Conservation (phyloP, 1,139 yeast species). For the Zhuliangozyma blackwelliae region DNA sequence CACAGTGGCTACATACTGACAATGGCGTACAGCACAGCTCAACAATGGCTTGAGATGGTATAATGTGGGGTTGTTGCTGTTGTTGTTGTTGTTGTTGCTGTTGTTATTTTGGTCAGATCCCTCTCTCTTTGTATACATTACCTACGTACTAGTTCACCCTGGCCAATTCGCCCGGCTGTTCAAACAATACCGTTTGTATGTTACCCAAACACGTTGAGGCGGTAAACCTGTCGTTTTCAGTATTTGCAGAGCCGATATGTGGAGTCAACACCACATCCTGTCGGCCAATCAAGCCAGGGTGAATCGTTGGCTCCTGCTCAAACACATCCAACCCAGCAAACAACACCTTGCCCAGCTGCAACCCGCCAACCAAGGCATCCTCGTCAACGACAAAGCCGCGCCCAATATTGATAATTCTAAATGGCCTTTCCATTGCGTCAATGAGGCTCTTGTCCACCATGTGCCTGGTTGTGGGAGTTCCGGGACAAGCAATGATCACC, state of each 20-base stretch:
- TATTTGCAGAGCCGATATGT: conserved; percentile 72
- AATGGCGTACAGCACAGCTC: too few species aligned
- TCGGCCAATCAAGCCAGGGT: conserved; percentile 49
- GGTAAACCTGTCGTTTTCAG: conserved; percentile 44
- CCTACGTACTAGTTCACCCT: too few species aligned
- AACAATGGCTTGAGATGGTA: too few species aligned
- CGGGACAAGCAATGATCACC: conserved; percentile 67
- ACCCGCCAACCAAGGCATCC: conserved; percentile 61
- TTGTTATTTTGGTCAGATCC: too few species aligned
- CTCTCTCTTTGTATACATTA: too few species aligned
- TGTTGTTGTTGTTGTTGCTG: too few species aligned
- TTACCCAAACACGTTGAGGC: conserved; percentile 45
- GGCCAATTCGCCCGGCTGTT: conserved; percentile 17
- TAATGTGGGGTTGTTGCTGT: too few species aligned
- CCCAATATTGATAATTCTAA: conserved; percentile 73
- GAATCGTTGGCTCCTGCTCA: conserved; percentile 62
- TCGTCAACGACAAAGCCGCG: conserved; percentile 74
- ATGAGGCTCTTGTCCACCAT: conserved; percentile 50
- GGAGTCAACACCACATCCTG: conserved; percentile 74
- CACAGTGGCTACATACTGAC: too few species aligned
- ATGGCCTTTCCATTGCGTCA: conserved; percentile 43
- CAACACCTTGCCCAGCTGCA: conserved; percentile 60
- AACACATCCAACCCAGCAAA: conserved; percentile 82
- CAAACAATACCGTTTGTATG: conserved; percentile 35
- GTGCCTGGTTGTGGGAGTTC: conserved; percentile 53